phyloP scores from a whole-genome alignment of 2,329 filamentous ascomycete species.

The Fusarium sp. region DNA sequence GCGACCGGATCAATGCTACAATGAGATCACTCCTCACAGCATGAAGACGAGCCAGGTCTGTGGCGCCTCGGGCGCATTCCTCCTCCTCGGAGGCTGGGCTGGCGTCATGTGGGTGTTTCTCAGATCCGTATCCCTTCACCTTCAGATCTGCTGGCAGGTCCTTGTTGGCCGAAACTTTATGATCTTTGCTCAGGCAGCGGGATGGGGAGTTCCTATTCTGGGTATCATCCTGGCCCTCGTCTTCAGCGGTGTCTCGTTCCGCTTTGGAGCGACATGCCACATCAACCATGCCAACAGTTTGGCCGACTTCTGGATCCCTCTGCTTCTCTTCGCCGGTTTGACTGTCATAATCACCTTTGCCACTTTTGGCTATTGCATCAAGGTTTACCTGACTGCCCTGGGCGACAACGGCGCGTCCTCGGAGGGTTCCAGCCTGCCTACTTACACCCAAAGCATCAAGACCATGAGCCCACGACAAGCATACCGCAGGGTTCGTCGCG shows the following conservation, averaged over 20 bases:
- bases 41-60: constrained; percentile 87
- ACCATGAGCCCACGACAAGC: constrained; percentile 87
- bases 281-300: constrained; percentile 91
- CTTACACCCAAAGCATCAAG: constrained; percentile 78
- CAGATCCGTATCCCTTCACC: constrained; percentile 88
- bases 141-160: constrained; percentile 98
- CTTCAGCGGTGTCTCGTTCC: constrained; percentile 92
- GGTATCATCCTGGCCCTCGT: constrained; percentile 82
- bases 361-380: constrained; percentile 93
- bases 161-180: constrained; percentile 91
- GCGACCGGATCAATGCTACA: constrained; percentile 84
- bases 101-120: constrained; percentile 93
- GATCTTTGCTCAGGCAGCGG: constrained; percentile 81
- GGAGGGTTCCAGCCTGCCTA: constrained; percentile 76
- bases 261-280: constrained; percentile 92
- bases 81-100: constrained; percentile 87
- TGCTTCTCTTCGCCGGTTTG: constrained; percentile 80
- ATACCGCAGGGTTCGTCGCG: constrained; percentile 85
- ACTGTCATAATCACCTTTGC: constrained; percentile 84
- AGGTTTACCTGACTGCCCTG: constrained; percentile 90
- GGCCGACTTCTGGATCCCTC: constrained; percentile 89
- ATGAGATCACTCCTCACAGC: constrained; percentile 91
- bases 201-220: constrained; percentile 85
- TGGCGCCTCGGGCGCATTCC: constrained; percentile 86
- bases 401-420: constrained; percentile 78